These are phyloP conservation scores for Arabidopsis hybrid DNA, from an alignment of 441 rosid species.

Conservation along the genomic window DNA sequence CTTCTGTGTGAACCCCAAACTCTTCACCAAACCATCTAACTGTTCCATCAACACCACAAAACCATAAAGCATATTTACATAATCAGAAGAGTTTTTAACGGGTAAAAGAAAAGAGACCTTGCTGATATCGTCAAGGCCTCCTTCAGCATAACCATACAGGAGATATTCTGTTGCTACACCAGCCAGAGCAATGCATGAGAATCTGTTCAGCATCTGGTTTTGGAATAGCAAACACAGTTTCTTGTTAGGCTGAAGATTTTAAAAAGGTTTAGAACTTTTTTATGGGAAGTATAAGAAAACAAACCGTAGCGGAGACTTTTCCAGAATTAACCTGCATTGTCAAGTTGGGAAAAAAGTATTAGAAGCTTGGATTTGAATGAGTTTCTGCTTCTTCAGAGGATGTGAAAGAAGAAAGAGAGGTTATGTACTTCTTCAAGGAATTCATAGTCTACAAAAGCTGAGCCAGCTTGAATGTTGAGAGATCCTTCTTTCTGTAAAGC, in stretches of 20 bases:
- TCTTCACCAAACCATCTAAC: slow-evolving; percentile 74
- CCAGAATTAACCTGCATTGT: slow-evolving; percentile 73
- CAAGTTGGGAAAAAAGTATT: slow-evolving; percentile 23
- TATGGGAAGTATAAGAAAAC: slow-evolving; percentile 27
- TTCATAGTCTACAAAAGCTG: slow-evolving; percentile 87
- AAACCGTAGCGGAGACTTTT: slow-evolving; percentile 74
- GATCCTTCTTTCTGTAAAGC: slow-evolving; percentile 91
- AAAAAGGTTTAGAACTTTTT: neutral
- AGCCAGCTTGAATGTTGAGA: slow-evolving; percentile 92
- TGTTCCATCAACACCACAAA: slow-evolving; percentile 39
- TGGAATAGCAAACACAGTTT: neutral
- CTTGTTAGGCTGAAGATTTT: slow-evolving; percentile 9
- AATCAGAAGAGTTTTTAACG: neutral
- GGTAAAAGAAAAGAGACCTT: slow-evolving; percentile 52
- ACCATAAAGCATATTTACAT: neutral
- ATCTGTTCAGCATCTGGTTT: slow-evolving; percentile 81
- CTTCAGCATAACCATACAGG: slow-evolving; percentile 80
- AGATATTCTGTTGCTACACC: slow-evolving; percentile 88
- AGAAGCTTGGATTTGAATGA: neutral
- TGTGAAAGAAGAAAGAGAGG: neutral
- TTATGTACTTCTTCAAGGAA: slow-evolving; percentile 80
- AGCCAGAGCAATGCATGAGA: slow-evolving; percentile 89
- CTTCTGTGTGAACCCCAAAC: slow-evolving; percentile 92
- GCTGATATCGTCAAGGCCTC: slow-evolving; percentile 87
- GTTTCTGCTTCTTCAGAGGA: neutral